Evolutionary conservation across 202 grass and related monocot species (phyloP).

Genomic region (Musa balbisiana): DNA sequence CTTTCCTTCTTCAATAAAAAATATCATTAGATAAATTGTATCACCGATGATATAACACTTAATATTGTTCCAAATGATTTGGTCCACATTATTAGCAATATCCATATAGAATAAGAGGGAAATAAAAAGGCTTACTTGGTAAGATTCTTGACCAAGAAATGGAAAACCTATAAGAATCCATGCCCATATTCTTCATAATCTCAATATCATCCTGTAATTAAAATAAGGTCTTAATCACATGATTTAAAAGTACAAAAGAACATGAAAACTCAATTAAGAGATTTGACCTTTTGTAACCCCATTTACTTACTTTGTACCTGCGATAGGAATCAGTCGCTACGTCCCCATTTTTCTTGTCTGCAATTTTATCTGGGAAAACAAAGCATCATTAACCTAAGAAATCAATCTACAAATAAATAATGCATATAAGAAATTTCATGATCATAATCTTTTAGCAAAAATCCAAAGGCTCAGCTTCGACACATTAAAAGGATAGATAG

Average conservation of each 20-base stretch:
- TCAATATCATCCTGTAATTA: constrained; percentile 43
- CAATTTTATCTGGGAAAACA: neutral
- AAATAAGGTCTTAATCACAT: neutral
- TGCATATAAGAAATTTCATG: too few relatives aligned
- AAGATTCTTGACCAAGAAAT: constrained; percentile 85
- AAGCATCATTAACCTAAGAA: neutral
- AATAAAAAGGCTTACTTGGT: constrained; percentile 35
- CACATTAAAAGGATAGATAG: too few relatives aligned
- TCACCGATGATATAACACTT: neutral
- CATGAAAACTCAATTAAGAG: too few relatives aligned
- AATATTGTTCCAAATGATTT: neutral
- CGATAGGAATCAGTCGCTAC: neutral
- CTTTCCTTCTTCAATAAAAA: too few relatives aligned
- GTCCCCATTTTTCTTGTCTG: neutral
- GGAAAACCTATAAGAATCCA: constrained; percentile 73
- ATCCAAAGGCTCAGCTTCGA: too few relatives aligned
- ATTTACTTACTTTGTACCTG: neutral
- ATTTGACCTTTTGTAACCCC: too few relatives aligned
- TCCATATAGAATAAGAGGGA: neutral
- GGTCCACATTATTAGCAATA: neutral
- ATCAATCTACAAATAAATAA: too few relatives aligned
- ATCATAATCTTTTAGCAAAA: too few relatives aligned
- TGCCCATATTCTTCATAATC: constrained; percentile 43
- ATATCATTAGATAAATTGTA: too few relatives aligned
- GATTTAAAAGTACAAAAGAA: too few relatives aligned